Percentiles rank a stretch among this genome's conserved stretches.
phyloP scores from a whole-genome alignment of 305 asterid species.

The Fraxinus nigra region DNA sequence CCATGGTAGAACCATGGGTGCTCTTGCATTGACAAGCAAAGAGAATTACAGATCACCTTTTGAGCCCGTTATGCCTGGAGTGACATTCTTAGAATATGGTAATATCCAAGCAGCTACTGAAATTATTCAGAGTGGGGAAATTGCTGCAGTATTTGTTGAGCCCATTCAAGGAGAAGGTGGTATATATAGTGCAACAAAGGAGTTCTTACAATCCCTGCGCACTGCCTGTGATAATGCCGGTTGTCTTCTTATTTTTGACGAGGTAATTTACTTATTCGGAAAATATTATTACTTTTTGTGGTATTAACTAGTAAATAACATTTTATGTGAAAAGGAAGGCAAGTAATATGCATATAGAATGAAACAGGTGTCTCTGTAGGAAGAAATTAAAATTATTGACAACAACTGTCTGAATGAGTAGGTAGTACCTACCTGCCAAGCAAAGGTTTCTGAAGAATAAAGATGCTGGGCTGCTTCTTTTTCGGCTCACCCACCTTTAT shows the following conservation, averaged over 20 bases:
- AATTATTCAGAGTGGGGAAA: slow-evolving; percentile 58
- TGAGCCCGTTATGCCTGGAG: slow-evolving; percentile 97
- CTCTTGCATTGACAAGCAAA: slow-evolving; percentile 96
- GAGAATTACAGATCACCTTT: slow-evolving; percentile 85
- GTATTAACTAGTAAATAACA: not conserved
- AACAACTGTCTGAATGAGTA: not conserved
- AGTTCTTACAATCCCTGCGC: slow-evolving; percentile 71
- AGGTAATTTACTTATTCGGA: slow-evolving; percentile 46
- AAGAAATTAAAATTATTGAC: not conserved
- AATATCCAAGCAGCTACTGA: slow-evolving; percentile 61
- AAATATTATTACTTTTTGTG: not conserved
- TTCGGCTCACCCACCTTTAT: not conserved
- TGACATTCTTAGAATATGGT: slow-evolving; percentile 77
- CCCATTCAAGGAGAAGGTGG: slow-evolving; percentile 99
- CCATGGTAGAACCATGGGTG: slow-evolving; percentile 96
- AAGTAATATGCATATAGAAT: not conserved
- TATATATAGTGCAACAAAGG: slow-evolving; percentile 67
- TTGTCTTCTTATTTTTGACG: slow-evolving; percentile 83
- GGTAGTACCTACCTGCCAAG: not conserved
- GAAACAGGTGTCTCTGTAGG: not conserved
- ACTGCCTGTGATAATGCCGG: slow-evolving; percentile 70
- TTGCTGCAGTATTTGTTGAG: slow-evolving; percentile 95
- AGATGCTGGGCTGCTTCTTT: not conserved
- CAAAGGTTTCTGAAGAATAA: not conserved
- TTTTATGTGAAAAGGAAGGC: not conserved